Evolutionary conservation across 2,329 filamentous ascomycete species (phyloP).

Genomic region (Epichloe aotearoae): DNA sequence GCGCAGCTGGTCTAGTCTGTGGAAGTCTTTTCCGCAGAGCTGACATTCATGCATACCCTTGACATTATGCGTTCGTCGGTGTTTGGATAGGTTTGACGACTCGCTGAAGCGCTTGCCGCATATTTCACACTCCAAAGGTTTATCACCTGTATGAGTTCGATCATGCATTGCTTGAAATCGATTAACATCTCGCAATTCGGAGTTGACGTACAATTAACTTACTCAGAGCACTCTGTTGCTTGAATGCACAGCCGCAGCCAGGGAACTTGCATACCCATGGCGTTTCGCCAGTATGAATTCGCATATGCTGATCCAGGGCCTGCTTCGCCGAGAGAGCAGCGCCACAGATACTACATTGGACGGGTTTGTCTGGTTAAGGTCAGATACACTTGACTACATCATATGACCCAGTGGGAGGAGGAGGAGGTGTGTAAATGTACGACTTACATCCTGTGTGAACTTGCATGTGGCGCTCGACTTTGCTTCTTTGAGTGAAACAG

Average conservation of each 20-base stretch:
- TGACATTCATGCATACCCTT: conserved; percentile 38
- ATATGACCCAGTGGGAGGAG: neutral
- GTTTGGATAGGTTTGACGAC: conserved; percentile 54
- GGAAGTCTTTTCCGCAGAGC: conserved; percentile 43
- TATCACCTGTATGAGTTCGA: conserved; percentile 51
- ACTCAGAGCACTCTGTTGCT: conserved; percentile 56
- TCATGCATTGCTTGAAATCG: conserved; percentile 46
- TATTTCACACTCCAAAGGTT: conserved; percentile 44
- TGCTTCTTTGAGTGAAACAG: conserved; percentile 46
- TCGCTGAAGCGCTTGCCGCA: conserved; percentile 49
- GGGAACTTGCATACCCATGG: conserved; percentile 42
- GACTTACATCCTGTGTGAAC: conserved; percentile 49
- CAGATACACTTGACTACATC: neutral
- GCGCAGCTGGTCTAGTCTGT: conserved; percentile 46
- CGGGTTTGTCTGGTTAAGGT: conserved; percentile 39
- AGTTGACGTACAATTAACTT: conserved; percentile 15
- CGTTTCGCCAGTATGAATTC: conserved; percentile 52
- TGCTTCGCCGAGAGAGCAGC: conserved; percentile 52
- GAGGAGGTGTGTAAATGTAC: neutral
- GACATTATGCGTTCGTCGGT: conserved; percentile 46
- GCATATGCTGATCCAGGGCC: conserved; percentile 52
- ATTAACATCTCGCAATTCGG: conserved; percentile 8
- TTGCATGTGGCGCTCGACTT: conserved; percentile 51
- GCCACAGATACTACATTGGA: conserved; percentile 40
- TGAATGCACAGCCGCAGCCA: conserved; percentile 45